Percentiles rank a stretch among this genome's conserved stretches.
Conservation (phyloP, 2,329 filamentous ascomycete species). For the Zalaria sp. region DNA sequence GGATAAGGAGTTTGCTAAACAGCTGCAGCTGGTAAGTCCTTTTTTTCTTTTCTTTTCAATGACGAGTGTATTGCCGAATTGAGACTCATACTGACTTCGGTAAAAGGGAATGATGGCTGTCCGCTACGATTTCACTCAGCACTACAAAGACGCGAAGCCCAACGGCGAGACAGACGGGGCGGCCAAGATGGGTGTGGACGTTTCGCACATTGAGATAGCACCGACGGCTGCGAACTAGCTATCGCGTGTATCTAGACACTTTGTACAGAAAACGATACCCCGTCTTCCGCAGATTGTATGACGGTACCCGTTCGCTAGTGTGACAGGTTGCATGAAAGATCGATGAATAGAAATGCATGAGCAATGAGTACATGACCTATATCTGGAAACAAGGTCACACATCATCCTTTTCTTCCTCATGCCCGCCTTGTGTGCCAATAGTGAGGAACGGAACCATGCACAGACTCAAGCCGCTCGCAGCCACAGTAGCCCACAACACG, state of each 20-base stretch:
- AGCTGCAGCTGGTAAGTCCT: conserved; percentile 11
- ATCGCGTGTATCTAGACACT: too few relatives aligned
- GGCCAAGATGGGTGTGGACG: background rate
- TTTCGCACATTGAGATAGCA: too few relatives aligned
- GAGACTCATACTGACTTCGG: background rate
- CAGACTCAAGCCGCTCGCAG: conserved; percentile 28
- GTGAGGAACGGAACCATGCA: conserved; percentile 38
- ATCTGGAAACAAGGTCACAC: too few relatives aligned
- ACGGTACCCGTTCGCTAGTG: too few relatives aligned
- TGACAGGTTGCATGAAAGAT: too few relatives aligned
- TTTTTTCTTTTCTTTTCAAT: background rate
- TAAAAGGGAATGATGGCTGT: conserved; percentile 5
- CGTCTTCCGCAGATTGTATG: too few relatives aligned
- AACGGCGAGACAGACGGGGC: background rate
- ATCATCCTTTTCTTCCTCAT: too few relatives aligned
- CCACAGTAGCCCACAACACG: conserved; percentile 36
- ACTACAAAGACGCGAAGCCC: conserved; percentile 7
- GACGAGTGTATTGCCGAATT: background rate
- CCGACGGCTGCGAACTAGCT: too few relatives aligned
- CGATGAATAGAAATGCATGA: too few relatives aligned
- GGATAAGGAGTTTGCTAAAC: conserved; percentile 8
- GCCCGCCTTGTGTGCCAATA: conserved; percentile 37
- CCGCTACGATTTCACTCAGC: conserved; percentile 9
- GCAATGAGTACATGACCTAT: too few relatives aligned
- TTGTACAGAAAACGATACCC: too few relatives aligned